phyloP scores from a whole-genome alignment of 129 eudicot species.

The Chrysanthemum seticuspe region DNA sequence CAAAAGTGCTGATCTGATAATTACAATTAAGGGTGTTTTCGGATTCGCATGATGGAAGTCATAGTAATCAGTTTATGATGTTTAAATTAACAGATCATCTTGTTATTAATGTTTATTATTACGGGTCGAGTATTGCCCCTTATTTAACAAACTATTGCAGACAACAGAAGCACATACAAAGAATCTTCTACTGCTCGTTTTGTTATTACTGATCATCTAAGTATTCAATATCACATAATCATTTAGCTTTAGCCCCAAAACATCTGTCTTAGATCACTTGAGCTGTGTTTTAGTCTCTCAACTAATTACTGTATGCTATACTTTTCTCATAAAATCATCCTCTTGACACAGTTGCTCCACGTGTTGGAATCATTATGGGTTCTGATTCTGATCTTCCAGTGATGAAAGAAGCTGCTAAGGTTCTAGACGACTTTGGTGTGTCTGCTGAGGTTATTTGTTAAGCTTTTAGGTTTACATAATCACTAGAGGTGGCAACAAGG shows the following conservation, averaged over 20 bases:
- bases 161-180: too few relatives aligned
- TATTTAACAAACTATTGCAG: too few relatives aligned
- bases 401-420: slow-evolving; percentile 89
- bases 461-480: neutral
- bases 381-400: slow-evolving; percentile 99
- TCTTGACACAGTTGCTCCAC: slow-evolving; percentile 49
- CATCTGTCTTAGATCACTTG: too few relatives aligned
- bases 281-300: too few relatives aligned
- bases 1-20: neutral
- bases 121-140: too few relatives aligned
- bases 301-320: too few relatives aligned
- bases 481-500: slow-evolving; percentile 6
- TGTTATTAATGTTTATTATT: too few relatives aligned
- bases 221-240: too few relatives aligned
- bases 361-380: slow-evolving; percentile 96
- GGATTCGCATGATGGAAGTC: neutral
- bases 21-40: neutral
- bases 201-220: too few relatives aligned
- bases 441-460: slow-evolving; percentile 58
- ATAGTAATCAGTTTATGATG: neutral
- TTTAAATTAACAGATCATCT: neutral
- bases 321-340: slow-evolving; percentile 8
- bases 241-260: too few relatives aligned
- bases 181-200: too few relatives aligned
- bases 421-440: slow-evolving; percentile 66